Conservation (phyloP, 2,329 filamentous ascomycete species). For the Cercospora sesami region DNA sequence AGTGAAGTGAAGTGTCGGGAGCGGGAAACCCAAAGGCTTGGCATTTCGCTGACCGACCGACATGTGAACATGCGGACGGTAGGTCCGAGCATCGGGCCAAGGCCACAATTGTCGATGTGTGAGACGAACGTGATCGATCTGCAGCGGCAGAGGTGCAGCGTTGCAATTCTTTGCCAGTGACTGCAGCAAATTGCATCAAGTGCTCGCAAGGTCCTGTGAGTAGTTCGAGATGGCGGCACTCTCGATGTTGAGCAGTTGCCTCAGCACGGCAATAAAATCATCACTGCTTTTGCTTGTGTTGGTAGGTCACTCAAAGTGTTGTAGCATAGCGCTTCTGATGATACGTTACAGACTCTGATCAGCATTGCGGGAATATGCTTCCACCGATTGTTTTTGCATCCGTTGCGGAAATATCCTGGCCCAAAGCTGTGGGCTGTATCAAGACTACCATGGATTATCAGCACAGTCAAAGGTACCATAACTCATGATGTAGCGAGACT, state of each 20-base stretch:
- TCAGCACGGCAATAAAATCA: neutral
- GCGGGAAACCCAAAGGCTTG: neutral
- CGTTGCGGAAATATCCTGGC: slow-evolving; percentile 45
- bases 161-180: neutral
- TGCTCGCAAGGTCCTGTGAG: neutral
- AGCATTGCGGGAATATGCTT: slow-evolving; percentile 16
- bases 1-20: neutral
- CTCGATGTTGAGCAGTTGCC: neutral
- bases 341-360: neutral
- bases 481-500: slow-evolving; percentile 41
- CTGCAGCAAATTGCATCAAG: neutral
- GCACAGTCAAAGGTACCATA: neutral
- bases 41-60: neutral
- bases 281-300: neutral
- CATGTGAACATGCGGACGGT: neutral
- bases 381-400: slow-evolving; percentile 47
- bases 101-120: neutral
- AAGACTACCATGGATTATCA: slow-evolving; percentile 16
- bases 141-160: neutral
- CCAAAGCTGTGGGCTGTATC: slow-evolving; percentile 32
- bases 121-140: neutral
- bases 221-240: neutral
- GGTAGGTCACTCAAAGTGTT: neutral
- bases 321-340: neutral
- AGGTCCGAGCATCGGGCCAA: neutral